Base-by-base conservation (phyloP, 164 flowering plant species). In the Aristolochia contorta region DNA sequence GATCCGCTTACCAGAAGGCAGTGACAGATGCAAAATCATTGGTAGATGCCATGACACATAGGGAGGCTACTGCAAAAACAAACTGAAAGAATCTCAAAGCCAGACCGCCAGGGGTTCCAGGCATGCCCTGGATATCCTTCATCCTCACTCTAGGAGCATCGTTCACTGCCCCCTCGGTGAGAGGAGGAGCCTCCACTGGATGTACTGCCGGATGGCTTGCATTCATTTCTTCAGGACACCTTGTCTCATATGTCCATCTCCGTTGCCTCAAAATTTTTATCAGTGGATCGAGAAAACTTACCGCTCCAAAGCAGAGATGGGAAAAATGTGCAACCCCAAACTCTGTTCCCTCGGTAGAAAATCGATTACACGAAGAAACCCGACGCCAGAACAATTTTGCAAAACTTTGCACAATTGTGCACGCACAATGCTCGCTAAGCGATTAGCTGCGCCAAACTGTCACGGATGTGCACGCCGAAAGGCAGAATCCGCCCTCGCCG, bases 41-140 rank as follows among this genome's bases (percentile, higher is more conserved):
- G 65, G 94, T 81, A 65, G 92, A 68, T 50, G 78, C 88, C 98
- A 91, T 91, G 51, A 86, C 73, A 43, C 70, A 72, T 32, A 86
- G 82, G 9, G 95, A 71, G 0, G 72, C 76, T 47, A 63, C 79
- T 0, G 98, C 88, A 59, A 85, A 89, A 0, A 79, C 5, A n/a
- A 82, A 79, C 75, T 91, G 96, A 54, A 54, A 65, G 8, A 79
- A 16, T 5, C 96, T 83, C 69, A 91, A 65, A 1, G 65, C 64
- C 0, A 89, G 76, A 6, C 96, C 92, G 0, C 87, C 91, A 6
- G 53, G 56, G 0, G 98, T 91, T 0, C 90, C 98, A 0, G 96
- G 89, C 96, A 85, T 86, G 30, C 98, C 98, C 63, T 84, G 90
- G 25, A 86, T 52, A 58, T 86, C 92, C 76, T 82, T 82, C 96